Evolutionary conservation across 148 eudicot genomes (phyloP).

Genomic region (Fagopyrum tataricum): DNA sequence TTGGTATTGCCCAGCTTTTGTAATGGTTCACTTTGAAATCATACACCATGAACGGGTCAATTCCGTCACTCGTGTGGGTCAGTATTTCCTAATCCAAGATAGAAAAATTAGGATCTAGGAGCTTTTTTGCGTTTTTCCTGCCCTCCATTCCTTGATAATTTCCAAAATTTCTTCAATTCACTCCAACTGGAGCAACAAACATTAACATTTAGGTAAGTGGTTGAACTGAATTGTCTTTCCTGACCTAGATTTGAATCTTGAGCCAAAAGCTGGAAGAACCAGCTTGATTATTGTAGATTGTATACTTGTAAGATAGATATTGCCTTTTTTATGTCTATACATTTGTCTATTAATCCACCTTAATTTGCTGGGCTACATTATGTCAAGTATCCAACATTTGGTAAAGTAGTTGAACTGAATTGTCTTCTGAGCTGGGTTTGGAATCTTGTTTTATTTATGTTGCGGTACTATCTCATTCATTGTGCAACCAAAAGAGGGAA

Average conservation of each 20-base stretch:
- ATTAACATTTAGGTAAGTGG: background rate
- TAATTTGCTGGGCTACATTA: too few species aligned
- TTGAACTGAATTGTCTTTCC: background rate
- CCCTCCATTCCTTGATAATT: background rate
- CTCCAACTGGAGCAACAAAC: slow-evolving; percentile 1
- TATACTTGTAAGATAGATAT: background rate
- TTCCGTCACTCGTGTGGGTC: background rate
- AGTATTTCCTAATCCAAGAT: background rate
- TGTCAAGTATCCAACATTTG: too few species aligned
- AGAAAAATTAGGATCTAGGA: background rate
- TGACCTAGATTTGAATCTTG: background rate
- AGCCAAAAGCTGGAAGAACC: background rate
- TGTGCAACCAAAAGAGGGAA: too few species aligned
- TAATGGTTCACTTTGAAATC: background rate
- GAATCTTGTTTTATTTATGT: too few species aligned
- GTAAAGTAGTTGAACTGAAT: too few species aligned
- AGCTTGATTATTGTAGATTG: background rate
- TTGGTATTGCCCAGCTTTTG: background rate
- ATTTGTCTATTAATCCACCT: background rate
- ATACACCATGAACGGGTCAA: background rate
- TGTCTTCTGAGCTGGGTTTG: too few species aligned
- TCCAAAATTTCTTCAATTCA: background rate
- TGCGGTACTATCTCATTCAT: too few species aligned
- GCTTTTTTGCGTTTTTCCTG: background rate
- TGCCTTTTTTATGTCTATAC: background rate